phyloP scores from a whole-genome alignment of 2,329 filamentous ascomycete genomes.

The Fusarium siculi region DNA sequence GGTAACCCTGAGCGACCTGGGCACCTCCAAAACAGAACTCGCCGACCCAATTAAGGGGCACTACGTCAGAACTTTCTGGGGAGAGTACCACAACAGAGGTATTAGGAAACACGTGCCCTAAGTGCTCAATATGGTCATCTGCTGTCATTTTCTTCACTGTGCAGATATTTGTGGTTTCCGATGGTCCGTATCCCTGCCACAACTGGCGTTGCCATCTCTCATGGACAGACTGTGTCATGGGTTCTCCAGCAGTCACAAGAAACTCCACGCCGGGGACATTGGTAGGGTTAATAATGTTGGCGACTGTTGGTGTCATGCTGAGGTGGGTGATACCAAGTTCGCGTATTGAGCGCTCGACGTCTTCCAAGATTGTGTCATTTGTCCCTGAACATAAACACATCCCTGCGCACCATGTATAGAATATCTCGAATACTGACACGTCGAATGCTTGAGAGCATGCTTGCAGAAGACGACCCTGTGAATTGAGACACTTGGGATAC shows the following conservation, averaged over 20 bases:
- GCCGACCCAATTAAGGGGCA: conserved; percentile 78
- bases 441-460: conserved; percentile 88
- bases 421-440: conserved; percentile 90
- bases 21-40: conserved; percentile 89
- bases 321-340: conserved; percentile 77
- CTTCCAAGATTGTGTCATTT: conserved; percentile 78
- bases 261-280: conserved; percentile 79
- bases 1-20: conserved; percentile 81
- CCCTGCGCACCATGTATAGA: conserved; percentile 82
- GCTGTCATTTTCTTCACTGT: conserved; percentile 73
- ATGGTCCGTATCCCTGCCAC: conserved; percentile 85
- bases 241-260: conserved; percentile 83
- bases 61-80: conserved; percentile 56
- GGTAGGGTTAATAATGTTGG: conserved; percentile 74
- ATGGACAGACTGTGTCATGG: conserved; percentile 77
- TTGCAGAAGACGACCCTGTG: conserved; percentile 74
- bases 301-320: conserved; percentile 87
- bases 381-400: conserved; percentile 81
- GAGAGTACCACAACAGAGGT: conserved; percentile 77
- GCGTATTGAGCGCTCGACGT: conserved; percentile 76
- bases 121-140: conserved; percentile 74
- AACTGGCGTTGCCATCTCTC: conserved; percentile 75
- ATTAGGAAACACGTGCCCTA: conserved; percentile 79
- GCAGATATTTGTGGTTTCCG: conserved; percentile 89
- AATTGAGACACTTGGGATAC: conserved; percentile 65